Evolutionary conservation across 2,329 filamentous ascomycete genomes (phyloP), one percentile per base, ranked within the genome.

Genomic region (Colletotrichum somersetense): DNA sequence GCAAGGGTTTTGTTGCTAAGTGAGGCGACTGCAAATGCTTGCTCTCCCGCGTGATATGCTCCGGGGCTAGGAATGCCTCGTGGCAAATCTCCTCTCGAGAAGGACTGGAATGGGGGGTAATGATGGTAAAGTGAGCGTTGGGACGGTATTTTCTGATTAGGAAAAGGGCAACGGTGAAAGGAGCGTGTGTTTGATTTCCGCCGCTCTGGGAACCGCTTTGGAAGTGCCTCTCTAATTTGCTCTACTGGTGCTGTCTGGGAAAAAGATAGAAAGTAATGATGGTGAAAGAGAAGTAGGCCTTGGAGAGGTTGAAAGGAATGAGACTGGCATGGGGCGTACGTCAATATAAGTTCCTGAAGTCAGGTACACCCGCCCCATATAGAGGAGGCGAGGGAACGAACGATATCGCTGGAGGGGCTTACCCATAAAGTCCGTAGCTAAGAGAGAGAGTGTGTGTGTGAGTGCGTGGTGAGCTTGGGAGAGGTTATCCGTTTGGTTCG

Each of bases 271-370:
- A 44, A 50, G 59, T 53, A 46, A 65, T 20, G 40, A 50, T 50
- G 53, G 62, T 40, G 33, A 56, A 38, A 35, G 53, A 69, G 46
- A 40, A 61, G 63, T 46, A 66, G n/a, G 20, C 20, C 42, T 56
- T 64, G 59, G 35, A 14, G 59, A 50, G 40, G 20, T 33, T 61
- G 59, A 62, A 38, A 68, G 61, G 53, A 56, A 59, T 61, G 70
- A 57, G 38, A 62, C 70, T 72, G 70, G 70, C 48, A 72, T 72
- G 70, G 70, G 70, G 30, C 56, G 70, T 72, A 70, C 70, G 70
- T 72, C 70, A 72, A 72, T 72, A 72, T 72, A 72, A 72, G 70
- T 72, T 72, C 70, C 66, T 72, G 38, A 65, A 65, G 53, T 65
- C 70, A 72, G 70, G 70, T 52, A 72, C 70, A 72, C 66, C 70